These are phyloP conservation scores for Fraxinus nigra DNA, from an alignment of 305 asterid species.

Conservation along the genomic window DNA sequence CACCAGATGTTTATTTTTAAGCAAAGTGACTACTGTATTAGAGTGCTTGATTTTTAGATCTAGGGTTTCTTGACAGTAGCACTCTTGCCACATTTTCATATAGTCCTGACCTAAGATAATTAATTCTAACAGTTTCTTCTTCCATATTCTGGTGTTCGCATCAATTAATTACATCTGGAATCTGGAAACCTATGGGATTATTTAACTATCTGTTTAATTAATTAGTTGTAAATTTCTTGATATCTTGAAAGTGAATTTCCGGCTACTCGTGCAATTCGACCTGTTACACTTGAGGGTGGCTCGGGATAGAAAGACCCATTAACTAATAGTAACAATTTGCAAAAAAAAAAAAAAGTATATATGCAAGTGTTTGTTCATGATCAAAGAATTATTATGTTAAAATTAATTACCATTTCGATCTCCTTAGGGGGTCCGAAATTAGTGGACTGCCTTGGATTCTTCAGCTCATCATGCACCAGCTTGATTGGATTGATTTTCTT, in stretches of 20 bases:
- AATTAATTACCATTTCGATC: background rate
- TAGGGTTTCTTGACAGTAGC: constrained; percentile 5
- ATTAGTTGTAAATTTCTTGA: background rate
- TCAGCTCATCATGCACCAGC: constrained; percentile 22
- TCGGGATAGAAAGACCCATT: background rate
- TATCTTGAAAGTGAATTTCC: background rate
- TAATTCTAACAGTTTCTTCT: background rate
- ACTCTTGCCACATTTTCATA: background rate
- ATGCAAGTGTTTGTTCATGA: background rate
- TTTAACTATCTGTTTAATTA: background rate
- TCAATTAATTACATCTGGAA: background rate
- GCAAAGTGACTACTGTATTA: background rate
- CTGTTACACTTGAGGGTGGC: background rate
- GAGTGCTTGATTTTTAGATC: background rate
- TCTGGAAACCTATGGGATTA: background rate
- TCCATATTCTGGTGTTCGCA: background rate
- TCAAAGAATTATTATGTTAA: background rate
- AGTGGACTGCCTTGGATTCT: constrained; percentile 19
- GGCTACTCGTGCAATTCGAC: background rate
- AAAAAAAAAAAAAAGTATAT: background rate
- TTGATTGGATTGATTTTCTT: constrained; percentile 28
- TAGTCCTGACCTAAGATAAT: background rate
- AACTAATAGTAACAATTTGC: background rate
- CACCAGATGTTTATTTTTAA: background rate
- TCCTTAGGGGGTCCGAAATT: background rate